Evolutionary conservation across 495 filamentous ascomycete genomes (phyloP).

Genomic region (Apiosordaria backusii): DNA sequence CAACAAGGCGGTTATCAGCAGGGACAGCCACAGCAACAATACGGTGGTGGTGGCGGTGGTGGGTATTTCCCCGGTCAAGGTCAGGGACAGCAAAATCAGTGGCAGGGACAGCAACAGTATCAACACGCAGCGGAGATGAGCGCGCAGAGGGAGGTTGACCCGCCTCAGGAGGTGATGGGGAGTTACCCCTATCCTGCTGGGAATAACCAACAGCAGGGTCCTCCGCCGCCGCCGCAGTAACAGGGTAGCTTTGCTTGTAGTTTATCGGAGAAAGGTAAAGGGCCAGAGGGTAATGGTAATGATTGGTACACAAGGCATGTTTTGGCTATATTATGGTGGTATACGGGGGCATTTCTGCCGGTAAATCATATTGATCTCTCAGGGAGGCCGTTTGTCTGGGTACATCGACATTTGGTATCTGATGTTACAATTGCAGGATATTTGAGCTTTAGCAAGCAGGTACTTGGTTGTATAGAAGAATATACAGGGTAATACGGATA

Average conservation of each 20-base stretch:
- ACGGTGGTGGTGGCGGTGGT: background rate
- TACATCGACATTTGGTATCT: too few species aligned
- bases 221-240: background rate
- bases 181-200: constrained; percentile 5
- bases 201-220: background rate
- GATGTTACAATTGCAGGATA: too few species aligned
- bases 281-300: background rate
- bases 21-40: constrained; percentile 1
- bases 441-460: too few species aligned
- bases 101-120: constrained; percentile 1
- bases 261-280: background rate
- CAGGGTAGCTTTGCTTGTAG: background rate
- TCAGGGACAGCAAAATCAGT: constrained; percentile 12
- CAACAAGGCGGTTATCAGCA: background rate
- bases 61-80: too few species aligned
- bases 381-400: too few species aligned
- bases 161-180: constrained; percentile 22
- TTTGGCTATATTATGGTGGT: too few species aligned
- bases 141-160: constrained; percentile 10
- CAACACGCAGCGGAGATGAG: constrained; percentile 18
- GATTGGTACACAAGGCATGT: background rate
- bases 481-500: too few species aligned
- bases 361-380: too few species aligned
- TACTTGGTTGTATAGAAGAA: too few species aligned
- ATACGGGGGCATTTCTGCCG: too few species aligned